These are phyloP conservation scores for Nematodospora anomalae DNA, from an alignment of 1,139 yeast genomes.

Conservation along the genomic window DNA sequence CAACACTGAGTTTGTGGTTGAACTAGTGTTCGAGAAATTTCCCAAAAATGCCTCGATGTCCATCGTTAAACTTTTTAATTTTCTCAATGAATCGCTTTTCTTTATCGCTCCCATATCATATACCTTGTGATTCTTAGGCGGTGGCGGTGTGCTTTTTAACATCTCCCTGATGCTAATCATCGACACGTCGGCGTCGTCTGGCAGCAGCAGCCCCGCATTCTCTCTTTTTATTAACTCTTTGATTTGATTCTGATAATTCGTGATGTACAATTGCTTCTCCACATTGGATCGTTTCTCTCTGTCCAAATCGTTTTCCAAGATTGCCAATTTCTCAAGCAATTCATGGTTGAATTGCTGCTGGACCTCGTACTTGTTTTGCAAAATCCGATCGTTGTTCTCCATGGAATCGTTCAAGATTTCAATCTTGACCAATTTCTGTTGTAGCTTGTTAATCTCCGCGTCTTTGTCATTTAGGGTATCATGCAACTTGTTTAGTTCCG, in stretches of 20 bases:
- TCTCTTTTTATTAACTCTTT: constrained; percentile 18
- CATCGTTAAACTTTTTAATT: constrained; percentile 14
- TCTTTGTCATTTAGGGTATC: constrained; percentile 24
- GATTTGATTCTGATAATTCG: constrained; percentile 38
- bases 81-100: constrained; percentile 27
- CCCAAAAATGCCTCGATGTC: constrained; percentile 15
- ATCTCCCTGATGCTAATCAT: constrained; percentile 33
- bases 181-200: constrained; percentile 21
- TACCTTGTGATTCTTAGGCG: constrained; percentile 3
- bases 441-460: constrained; percentile 23
- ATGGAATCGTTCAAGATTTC: constrained; percentile 45
- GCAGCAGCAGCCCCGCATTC: constrained; percentile 1
- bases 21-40: neutral
- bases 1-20: constrained; percentile 7
- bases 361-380: constrained; percentile 32
- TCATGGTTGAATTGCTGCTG: constrained; percentile 42
- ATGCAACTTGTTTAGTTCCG: constrained; percentile 26
- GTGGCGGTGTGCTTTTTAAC: constrained; percentile 36
- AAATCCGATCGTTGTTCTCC: constrained; percentile 41
- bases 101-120: constrained; percentile 13
- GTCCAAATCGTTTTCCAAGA: constrained; percentile 43
- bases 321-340: constrained; percentile 41
- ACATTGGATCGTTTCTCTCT: constrained; percentile 31
- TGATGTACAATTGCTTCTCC: constrained; percentile 33
- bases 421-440: constrained; percentile 35